Evolutionary conservation across 208 protist species (phyloP).

Genomic region (Jaenimonas drosophilae): DNA sequence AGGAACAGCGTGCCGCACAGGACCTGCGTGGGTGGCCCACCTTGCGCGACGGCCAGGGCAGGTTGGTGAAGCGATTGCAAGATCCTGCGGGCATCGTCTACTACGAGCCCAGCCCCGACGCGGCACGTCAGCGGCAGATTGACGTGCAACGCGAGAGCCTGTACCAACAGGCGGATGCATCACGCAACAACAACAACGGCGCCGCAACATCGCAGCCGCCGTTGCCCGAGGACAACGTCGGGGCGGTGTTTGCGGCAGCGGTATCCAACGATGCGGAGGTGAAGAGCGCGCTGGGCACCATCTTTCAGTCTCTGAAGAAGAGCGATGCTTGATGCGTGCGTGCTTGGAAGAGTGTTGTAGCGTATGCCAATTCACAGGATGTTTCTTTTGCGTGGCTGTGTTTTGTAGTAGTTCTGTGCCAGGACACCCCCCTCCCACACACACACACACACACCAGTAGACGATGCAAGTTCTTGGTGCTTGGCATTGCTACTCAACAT

Average conservation of each 20-base stretch:
- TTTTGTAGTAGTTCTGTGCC: no score
- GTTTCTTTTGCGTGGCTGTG: no score
- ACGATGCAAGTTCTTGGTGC: no score
- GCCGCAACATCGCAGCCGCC: constrained; percentile 2
- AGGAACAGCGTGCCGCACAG: constrained; percentile 15
- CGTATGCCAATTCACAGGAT: constrained; percentile 3
- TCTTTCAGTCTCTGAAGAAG: constrained; percentile 12
- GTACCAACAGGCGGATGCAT: constrained; percentile 10
- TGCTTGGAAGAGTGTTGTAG: neutral
- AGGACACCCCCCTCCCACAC: no score
- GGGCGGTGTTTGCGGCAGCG: constrained; percentile 12
- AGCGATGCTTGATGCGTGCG: no score
- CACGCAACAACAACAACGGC: neutral
- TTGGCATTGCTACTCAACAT: no score
- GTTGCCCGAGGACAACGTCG: constrained; percentile 17
- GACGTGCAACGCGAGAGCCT: constrained; percentile 15
- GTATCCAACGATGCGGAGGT: constrained; percentile 20
- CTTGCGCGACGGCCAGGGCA: constrained; percentile 43
- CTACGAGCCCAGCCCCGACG: constrained; percentile 49
- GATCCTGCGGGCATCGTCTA: constrained; percentile 56
- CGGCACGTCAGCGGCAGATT: constrained; percentile 32
- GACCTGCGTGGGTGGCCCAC: constrained; percentile 53
- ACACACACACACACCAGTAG: no score
- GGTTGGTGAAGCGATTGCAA: constrained; percentile 40
- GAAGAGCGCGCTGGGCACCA: constrained; percentile 15